Base-by-base conservation (phyloP, 495 filamentous ascomycete genomes). In the Tuber microsphaerosporum region DNA sequence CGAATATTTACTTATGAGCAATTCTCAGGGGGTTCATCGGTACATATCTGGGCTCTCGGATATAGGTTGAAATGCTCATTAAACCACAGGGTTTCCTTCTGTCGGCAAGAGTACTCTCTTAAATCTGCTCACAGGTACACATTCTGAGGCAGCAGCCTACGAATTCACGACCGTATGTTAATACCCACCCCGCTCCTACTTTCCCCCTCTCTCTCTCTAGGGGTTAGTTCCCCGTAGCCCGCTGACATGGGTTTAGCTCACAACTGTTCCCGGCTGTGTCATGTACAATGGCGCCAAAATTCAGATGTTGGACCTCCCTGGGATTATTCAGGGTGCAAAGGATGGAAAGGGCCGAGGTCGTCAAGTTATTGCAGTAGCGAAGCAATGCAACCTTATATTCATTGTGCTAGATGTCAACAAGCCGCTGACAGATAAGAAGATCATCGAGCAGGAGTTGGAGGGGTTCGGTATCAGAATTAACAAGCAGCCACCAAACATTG, bases 391-490 rank as follows among this genome's bases (percentile, higher is more conserved):
- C 87, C 86, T 99, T 73, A 99, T 99, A 78, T 98, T 98, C 86
- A 98, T 99, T 82, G 94, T 99, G 65, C 88, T 99, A 43, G 95
- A 99, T 84, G 95, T 99, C 81, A 97, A 98, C 86, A 98, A 99
- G 86, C 96, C 95, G 42, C 84, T 99, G 81, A 95, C 94, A 51
- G 95, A 99, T 85, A 99, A 99, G 87, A 91, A 92, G 78, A 88
- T 99, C 72, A 99, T 99, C 81, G 95, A 99, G 85, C 88, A 89
- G n/a, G 95, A 99, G 86, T 85, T 99, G 83, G 95, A 99, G 82
- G 94, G 95, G 43, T 99, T 99, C 79, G 95, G 95, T 71, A 98
- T 99, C 83, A 89, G 95, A 76, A 94, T 98, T 86, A 99, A 99
- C 87, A 98, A 98, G 87, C 85, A 90, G 78, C 95, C 95, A 44